These are phyloP conservation scores for Russula foetens DNA, from an alignment of 768 basidiomycete species.

Conservation along the genomic window DNA sequence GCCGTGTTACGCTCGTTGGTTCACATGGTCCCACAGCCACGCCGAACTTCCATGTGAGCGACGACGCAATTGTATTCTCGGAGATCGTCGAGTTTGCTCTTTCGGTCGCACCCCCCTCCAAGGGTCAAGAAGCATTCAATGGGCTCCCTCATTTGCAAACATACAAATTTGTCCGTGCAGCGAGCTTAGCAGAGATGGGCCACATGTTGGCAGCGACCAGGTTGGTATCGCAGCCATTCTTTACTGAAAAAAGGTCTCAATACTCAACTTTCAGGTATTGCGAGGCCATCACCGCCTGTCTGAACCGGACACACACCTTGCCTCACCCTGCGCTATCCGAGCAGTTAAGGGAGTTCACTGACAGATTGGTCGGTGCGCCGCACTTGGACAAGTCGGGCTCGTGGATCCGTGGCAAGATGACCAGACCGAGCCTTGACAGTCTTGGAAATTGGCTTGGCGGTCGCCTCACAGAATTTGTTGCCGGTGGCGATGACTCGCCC, in stretches of 20 bases:
- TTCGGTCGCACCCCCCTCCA: slow-evolving; percentile 58
- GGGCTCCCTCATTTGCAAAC: slow-evolving; percentile 85
- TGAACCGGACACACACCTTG: slow-evolving; percentile 57
- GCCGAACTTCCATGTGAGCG: slow-evolving; percentile 51
- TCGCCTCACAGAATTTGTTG: slow-evolving; percentile 88
- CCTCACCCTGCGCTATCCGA: slow-evolving; percentile 59
- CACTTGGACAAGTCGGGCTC: slow-evolving; percentile 70
- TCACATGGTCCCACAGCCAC: slow-evolving; percentile 45
- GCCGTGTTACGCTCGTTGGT: slow-evolving; percentile 70
- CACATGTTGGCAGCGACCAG: slow-evolving; percentile 67
- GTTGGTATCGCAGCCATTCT: slow-evolving; percentile 34
- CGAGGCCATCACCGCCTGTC: slow-evolving; percentile 71
- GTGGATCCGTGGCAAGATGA: slow-evolving; percentile 82
- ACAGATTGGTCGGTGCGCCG: slow-evolving; percentile 67
- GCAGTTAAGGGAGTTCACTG: slow-evolving; percentile 68
- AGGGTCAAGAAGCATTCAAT: slow-evolving; percentile 80
- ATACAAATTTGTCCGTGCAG: slow-evolving; percentile 76
- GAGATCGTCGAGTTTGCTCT: slow-evolving; percentile 91
- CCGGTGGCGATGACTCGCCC: slow-evolving; percentile 57
- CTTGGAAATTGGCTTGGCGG: slow-evolving; percentile 91
- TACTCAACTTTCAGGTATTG: slow-evolving; percentile 63
- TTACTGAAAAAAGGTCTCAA: not conserved
- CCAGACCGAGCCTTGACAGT: slow-evolving; percentile 86
- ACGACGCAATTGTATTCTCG: slow-evolving; percentile 73
- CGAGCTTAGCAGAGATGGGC: slow-evolving; percentile 72